Conservation (phyloP, 2,329 filamentous ascomycete genomes). For the Diaporthe ilicicola region DNA sequence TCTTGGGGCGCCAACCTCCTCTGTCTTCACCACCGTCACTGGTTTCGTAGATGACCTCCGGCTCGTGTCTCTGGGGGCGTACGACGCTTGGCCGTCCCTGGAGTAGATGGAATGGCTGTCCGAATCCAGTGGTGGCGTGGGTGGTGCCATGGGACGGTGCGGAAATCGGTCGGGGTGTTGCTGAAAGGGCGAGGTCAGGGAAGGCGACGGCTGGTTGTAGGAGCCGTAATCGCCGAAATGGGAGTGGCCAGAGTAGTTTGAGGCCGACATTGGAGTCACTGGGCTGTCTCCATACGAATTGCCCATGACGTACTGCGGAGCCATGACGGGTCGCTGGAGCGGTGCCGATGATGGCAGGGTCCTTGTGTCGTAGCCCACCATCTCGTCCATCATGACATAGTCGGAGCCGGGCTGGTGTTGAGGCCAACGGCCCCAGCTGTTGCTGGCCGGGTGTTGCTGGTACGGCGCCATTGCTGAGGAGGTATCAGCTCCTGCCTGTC, state of each 20-base stretch:
- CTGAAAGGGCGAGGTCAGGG: slow-evolving; percentile 40
- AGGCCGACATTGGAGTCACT: slow-evolving; percentile 51
- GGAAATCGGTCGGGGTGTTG: slow-evolving; percentile 35
- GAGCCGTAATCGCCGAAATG: slow-evolving; percentile 53
- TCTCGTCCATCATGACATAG: slow-evolving; percentile 58
- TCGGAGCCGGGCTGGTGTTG: slow-evolving; percentile 53
- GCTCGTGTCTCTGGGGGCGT: slow-evolving; percentile 44
- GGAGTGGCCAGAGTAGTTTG: slow-evolving; percentile 52
- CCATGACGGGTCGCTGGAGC: slow-evolving; percentile 53
- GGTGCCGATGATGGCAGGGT: slow-evolving; percentile 45
- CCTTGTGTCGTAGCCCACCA: slow-evolving; percentile 61
- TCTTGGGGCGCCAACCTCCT: slow-evolving; percentile 28
- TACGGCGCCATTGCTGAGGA: slow-evolving; percentile 55
- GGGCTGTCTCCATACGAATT: slow-evolving; percentile 54
- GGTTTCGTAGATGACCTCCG: slow-evolving; percentile 46
- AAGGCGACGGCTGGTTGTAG: slow-evolving; percentile 46
- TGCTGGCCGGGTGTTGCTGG: slow-evolving; percentile 52
- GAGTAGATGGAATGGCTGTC: slow-evolving; percentile 39
- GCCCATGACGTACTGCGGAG: slow-evolving; percentile 57
- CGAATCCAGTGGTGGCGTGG: slow-evolving; percentile 42
- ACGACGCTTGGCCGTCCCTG: slow-evolving; percentile 36
- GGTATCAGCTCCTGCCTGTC: slow-evolving; percentile 41
- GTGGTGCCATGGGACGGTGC: slow-evolving; percentile 29
- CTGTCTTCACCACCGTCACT: slow-evolving; percentile 40
- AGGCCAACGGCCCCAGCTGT: slow-evolving; percentile 65